A percentile compares a stretch with the other conserved stretches of the same genome.
Conservation (phyloP, 2,329 filamentous ascomycete genomes). For the Phialophora expanda region DNA sequence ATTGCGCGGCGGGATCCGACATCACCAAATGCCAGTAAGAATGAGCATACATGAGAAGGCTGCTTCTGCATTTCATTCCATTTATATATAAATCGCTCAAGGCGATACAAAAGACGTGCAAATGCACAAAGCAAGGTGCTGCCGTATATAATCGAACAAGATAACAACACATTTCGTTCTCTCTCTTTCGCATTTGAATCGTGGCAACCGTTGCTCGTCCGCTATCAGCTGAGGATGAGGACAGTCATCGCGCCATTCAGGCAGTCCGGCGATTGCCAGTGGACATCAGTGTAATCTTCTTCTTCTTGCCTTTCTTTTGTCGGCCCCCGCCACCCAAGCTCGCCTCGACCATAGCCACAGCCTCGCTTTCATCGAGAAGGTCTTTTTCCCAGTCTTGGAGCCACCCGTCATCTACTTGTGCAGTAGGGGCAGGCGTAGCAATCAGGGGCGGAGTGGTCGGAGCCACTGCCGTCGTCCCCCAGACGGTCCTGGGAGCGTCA, state of each 20-base stretch:
- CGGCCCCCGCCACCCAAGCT: conserved; percentile 35
- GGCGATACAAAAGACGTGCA: background rate
- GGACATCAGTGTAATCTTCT: conserved; percentile 72
- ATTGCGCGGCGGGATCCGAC: background rate
- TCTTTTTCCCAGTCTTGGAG: conserved; percentile 82
- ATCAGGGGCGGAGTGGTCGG: conserved; percentile 61
- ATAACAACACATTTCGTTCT: background rate
- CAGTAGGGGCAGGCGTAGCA: conserved; percentile 45
- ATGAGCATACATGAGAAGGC: background rate
- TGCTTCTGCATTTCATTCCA: conserved; percentile 7
- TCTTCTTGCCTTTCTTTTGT: conserved; percentile 61
- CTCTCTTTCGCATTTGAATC: conserved; percentile 4
- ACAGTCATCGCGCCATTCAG: conserved; percentile 39
- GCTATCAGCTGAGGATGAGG: background rate
- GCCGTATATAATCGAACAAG: background rate
- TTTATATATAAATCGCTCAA: background rate
- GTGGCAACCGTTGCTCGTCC: background rate
- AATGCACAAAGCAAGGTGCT: background rate
- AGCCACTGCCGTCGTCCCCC: conserved; percentile 80
- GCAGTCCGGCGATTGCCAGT: conserved; percentile 66
- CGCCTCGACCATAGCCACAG: conserved; percentile 57
- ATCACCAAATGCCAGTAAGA: background rate
- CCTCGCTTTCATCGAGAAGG: conserved; percentile 66
- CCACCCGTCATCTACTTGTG: conserved; percentile 75
- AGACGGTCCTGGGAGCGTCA: conserved; percentile 77